Conservation (phyloP, 2,329 filamentous ascomycete genomes). For the Bipolaris cookei region DNA sequence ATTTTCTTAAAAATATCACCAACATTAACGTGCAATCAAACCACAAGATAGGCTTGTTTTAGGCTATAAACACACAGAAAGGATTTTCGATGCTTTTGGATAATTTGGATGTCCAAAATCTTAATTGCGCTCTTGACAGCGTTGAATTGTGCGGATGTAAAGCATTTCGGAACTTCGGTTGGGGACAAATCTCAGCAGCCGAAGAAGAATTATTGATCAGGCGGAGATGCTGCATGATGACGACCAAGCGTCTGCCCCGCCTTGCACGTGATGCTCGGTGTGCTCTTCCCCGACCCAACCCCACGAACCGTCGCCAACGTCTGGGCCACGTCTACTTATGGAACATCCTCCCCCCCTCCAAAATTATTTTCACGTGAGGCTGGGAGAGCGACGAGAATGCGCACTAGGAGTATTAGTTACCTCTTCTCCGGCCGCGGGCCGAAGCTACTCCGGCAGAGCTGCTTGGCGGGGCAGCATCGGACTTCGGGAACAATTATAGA, state of each 20-base stretch:
- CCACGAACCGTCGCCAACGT: slow-evolving; percentile 15
- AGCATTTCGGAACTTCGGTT: too few species aligned
- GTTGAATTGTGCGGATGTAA: too few species aligned
- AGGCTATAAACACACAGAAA: too few species aligned
- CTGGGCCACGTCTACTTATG: slow-evolving; percentile 17
- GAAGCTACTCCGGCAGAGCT: slow-evolving; percentile 36
- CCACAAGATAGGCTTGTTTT: too few species aligned
- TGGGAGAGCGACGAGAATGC: slow-evolving; percentile 12
- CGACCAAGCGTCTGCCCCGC: slow-evolving; percentile 11
- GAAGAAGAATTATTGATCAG: slow-evolving; percentile 21
- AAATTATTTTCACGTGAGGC: slow-evolving; percentile 17
- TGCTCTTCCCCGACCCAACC: slow-evolving; percentile 26
- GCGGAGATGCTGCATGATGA: slow-evolving; percentile 29
- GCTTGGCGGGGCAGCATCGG: slow-evolving; percentile 30
- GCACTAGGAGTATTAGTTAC: slow-evolving; percentile 25
- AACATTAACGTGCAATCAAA: too few species aligned
- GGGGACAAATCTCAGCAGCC: too few species aligned
- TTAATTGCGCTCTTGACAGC: too few species aligned
- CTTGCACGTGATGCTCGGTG: slow-evolving; percentile 31
- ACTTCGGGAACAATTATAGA: slow-evolving; percentile 43
- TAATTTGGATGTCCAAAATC: too few species aligned
- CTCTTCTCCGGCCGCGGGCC: slow-evolving; percentile 19
- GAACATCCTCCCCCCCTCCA: background rate
- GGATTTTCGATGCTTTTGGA: too few species aligned
- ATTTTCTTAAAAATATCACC: background rate